Base-by-base conservation (phyloP, 768 basidiomycete genomes). In the Lyophyllum decastes region DNA sequence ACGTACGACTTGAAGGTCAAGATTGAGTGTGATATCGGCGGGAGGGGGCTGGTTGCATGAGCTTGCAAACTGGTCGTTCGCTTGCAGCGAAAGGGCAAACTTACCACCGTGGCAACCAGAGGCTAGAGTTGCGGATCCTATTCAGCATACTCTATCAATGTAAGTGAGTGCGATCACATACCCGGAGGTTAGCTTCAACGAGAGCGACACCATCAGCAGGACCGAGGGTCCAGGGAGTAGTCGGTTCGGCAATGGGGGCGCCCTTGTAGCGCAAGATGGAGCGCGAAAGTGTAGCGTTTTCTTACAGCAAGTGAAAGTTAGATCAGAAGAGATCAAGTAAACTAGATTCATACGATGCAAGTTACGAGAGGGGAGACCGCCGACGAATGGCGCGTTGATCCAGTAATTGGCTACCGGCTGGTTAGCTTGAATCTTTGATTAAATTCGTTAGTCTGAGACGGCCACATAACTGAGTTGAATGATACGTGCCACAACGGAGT, bases 381-480 rank as follows among this genome's bases (percentile, higher is more conserved):
- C 70, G 12, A 64, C 64, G 68, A 71, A 75, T 17, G 64, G 70
- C 24, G 68, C 73, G 53, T 72, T 75, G 61, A 81, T 68, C 72
- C 80, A 81, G 64, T 82, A 82, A 66, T 82, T 83, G 4, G 57
- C 75, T 0, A 81, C 68, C 0, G 75, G 66, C 57, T 81, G 76
- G 61, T 80, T 71, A 24, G 82, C 79, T 9, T 64, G 70, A 49
- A 70, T 49, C 67, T 69, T 57, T 17, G 51, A 16, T 2, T 12
- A 27, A 16, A 34, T 12, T 27, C 12, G 47, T 35, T 24, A 51
- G 11, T 22, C 43, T 24, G 12, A 12, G 17, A 35, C n/a, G 9
- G 30, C 22, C 17, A 9, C 12, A 30, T 4, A 45, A 25, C 16
- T 17, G 33, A 22, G 10, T n/a, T 40, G 26, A 2, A 46, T 10